Evolutionary conservation across 768 basidiomycete genomes (phyloP).

Genomic region (Boletus pseudo-olivaceus): DNA sequence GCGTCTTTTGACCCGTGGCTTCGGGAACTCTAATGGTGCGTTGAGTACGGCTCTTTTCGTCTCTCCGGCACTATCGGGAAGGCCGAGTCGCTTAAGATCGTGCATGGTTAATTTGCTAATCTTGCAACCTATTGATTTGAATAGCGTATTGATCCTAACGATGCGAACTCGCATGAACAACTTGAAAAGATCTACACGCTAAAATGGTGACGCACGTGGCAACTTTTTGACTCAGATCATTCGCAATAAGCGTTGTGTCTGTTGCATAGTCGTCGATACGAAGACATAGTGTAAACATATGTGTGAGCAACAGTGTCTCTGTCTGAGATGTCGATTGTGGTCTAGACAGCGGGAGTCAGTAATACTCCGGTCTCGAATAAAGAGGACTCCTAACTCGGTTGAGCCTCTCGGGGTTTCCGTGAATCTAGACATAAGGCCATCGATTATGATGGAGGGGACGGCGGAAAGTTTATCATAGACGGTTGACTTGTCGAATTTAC

Average conservation of each 20-base stretch:
- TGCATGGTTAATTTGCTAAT: slow-evolving; percentile 51
- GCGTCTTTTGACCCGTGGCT: slow-evolving; percentile 41
- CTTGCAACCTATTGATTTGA: slow-evolving; percentile 80
- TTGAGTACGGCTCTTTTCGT: slow-evolving; percentile 71
- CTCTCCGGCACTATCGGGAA: slow-evolving; percentile 59
- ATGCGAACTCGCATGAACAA: neutral
- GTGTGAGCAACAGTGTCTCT: slow-evolving; percentile 68
- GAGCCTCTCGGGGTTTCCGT: slow-evolving; percentile 71
- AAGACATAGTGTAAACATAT: slow-evolving; percentile 80
- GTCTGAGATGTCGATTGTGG: slow-evolving; percentile 60
- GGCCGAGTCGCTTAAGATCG: slow-evolving; percentile 67
- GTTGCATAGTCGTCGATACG: slow-evolving; percentile 74
- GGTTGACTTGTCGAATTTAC: slow-evolving; percentile 45
- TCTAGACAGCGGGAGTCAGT: slow-evolving; percentile 25
- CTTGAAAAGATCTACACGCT: neutral
- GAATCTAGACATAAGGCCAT: slow-evolving; percentile 75
- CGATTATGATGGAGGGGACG: slow-evolving; percentile 63
- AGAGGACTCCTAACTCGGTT: slow-evolving; percentile 45
- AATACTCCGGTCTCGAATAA: neutral
- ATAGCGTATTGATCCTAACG: slow-evolving; percentile 58
- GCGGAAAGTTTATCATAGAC: slow-evolving; percentile 53
- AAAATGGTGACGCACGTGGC: slow-evolving; percentile 51
- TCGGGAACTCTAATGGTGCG: slow-evolving; percentile 81
- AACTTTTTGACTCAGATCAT: slow-evolving; percentile 66
- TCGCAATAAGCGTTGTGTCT: slow-evolving; percentile 63